Conservation (phyloP, 345 rosid genomes). For the Psidium friedrichsthalianum region DNA sequence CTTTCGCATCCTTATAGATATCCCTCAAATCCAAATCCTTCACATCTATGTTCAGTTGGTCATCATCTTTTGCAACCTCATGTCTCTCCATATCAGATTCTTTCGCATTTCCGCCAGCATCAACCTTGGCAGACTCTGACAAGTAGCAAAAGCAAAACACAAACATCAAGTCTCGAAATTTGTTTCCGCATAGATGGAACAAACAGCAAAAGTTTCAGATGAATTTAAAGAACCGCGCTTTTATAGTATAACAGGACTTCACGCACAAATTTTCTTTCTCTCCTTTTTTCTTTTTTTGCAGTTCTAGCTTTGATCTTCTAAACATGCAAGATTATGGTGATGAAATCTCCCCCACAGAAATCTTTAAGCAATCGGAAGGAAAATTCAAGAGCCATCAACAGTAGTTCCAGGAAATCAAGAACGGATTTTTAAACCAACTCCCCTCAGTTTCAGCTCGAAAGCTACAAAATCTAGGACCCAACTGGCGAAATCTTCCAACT, state of each 20-base stretch:
- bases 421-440: background rate
- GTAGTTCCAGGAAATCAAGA: background rate
- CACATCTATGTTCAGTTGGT: constrained; percentile 38
- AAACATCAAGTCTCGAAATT: background rate
- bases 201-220: background rate
- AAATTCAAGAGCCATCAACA: background rate
- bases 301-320: background rate
- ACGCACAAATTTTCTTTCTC: background rate
- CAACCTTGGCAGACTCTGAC: constrained; percentile 35
- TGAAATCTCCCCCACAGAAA: background rate
- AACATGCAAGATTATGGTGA: background rate
- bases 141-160: background rate
- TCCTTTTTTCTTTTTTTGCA: background rate
- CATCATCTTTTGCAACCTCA: constrained; percentile 30
- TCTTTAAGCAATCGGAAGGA: background rate
- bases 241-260: background rate
- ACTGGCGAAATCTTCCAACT: background rate
- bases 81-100: constrained; percentile 7
- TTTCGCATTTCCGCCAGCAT: constrained; percentile 24
- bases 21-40: constrained; percentile 38
- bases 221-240: background rate
- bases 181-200: background rate
- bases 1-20: constrained; percentile 24
- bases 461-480: background rate
- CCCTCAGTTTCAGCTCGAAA: background rate